phyloP scores from a whole-genome alignment of 129 eudicot species.

The Flaveria robusta region DNA sequence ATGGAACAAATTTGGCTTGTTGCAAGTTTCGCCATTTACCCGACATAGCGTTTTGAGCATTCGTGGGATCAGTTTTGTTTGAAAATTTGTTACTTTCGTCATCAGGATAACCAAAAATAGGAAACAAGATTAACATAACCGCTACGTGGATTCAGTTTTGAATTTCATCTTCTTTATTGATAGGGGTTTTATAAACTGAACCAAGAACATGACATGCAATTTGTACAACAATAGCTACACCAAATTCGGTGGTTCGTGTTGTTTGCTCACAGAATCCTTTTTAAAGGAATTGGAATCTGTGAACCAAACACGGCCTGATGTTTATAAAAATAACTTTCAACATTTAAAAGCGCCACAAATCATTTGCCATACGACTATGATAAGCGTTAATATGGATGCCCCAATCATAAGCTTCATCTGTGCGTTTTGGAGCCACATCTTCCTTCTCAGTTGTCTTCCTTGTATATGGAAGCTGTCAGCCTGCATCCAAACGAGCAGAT shows the following conservation, averaged over 20 bases:
- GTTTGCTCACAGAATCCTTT: too few relatives aligned
- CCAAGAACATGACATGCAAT: constrained; percentile 3
- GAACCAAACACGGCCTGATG: not conserved
- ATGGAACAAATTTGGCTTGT: too few relatives aligned
- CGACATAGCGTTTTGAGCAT: not conserved
- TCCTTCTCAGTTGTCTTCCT: constrained; percentile 62
- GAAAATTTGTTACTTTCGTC: not conserved
- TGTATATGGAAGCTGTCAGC: constrained; percentile 80
- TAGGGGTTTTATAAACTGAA: not conserved
- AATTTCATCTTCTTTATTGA: constrained; percentile 11
- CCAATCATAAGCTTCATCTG: constrained; percentile 65
- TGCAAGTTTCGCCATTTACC: not conserved
- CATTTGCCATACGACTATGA: constrained; percentile 54
- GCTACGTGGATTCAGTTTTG: not conserved
- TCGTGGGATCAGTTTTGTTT: not conserved
- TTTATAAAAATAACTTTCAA: constrained; percentile 5
- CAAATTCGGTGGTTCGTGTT: not conserved
- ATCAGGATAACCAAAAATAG: not conserved
- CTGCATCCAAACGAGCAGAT: constrained; percentile 32
- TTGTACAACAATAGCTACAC: constrained; percentile 17
- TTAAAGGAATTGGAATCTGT: too few relatives aligned
- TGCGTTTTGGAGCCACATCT: constrained; percentile 81
- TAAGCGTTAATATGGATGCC: constrained; percentile 42
- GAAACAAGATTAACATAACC: not conserved
- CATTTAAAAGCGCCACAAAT: constrained; percentile 58